Percentiles rank a stretch among this genome's conserved stretches.
Conservation (phyloP, 495 filamentous ascomycete species). For the Penicillium chermesinum region DNA sequence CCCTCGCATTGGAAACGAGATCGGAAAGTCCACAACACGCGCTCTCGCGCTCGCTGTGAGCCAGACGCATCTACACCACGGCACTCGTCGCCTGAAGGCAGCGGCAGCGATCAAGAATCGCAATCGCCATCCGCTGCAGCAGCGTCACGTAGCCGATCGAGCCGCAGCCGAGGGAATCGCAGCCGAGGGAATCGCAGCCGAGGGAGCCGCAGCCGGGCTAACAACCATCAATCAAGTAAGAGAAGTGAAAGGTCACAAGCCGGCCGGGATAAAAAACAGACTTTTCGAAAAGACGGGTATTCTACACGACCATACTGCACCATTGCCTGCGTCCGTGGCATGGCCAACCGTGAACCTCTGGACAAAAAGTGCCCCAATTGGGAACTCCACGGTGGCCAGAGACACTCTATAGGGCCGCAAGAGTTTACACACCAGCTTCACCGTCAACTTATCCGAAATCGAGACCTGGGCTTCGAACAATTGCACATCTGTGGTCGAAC, state of each 20-base stretch:
- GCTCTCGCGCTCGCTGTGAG: constrained; percentile 21
- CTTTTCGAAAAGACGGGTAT: constrained; percentile 11
- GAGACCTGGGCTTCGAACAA: constrained; percentile 20
- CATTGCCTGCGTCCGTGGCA: constrained; percentile 22
- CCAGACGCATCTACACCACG: constrained; percentile 31
- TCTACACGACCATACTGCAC: constrained; percentile 22
- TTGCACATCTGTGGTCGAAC: constrained; percentile 24
- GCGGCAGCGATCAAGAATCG: constrained; percentile 17
- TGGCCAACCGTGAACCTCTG: constrained; percentile 18
- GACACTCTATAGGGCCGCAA: constrained; percentile 14
- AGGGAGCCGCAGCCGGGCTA: neutral
- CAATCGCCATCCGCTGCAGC: constrained; percentile 18
- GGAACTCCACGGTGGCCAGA: constrained; percentile 11
- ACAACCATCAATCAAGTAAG: constrained; percentile 4
- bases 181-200: neutral
- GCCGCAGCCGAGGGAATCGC: neutral
- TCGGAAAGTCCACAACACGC: constrained; percentile 23
- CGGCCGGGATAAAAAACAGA: constrained; percentile 12
- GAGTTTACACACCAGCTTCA: constrained; percentile 23
- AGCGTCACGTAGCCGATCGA: constrained; percentile 16
- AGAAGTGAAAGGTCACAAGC: constrained; percentile 12
- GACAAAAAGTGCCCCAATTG: constrained; percentile 25
- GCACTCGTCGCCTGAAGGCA: constrained; percentile 20
- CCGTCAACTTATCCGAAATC: constrained; percentile 20
- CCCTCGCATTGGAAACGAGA: constrained; percentile 23